Conservation (phyloP, 1,284 basidiomycete species). For the Gymnopus androsaceus region DNA sequence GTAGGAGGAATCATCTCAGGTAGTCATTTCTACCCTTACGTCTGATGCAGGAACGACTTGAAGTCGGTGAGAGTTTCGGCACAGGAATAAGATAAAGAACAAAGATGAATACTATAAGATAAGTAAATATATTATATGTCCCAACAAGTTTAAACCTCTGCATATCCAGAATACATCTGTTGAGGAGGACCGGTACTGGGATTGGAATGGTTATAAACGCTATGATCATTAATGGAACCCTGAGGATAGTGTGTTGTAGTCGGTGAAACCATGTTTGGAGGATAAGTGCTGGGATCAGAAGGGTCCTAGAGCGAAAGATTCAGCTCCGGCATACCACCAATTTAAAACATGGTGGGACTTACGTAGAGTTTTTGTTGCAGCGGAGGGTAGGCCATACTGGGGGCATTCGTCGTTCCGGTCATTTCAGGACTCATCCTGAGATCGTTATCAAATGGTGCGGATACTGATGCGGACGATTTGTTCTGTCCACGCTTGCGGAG, state of each 20-base stretch:
- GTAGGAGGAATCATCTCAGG: not conserved
- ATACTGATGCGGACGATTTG: slow-evolving; percentile 15
- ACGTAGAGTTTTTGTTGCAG: slow-evolving; percentile 36
- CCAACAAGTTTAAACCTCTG: slow-evolving; percentile 2
- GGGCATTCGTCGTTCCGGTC: slow-evolving; percentile 17
- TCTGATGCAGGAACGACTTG: slow-evolving; percentile 19
- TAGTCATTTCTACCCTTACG: not conserved
- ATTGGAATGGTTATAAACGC: not conserved
- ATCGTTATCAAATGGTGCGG: slow-evolving; percentile 10
- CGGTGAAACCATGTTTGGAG: slow-evolving; percentile 21
- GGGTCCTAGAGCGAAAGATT: slow-evolving; percentile 35
- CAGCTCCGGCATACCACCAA: not conserved
- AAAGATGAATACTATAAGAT: not conserved
- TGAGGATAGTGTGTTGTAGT: slow-evolving; percentile 2
- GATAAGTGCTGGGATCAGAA: slow-evolving; percentile 46
- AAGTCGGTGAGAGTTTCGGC: not conserved
- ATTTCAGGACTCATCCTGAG: slow-evolving; percentile 13
- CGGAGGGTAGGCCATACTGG: slow-evolving; percentile 23
- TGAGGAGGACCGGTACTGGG: not conserved
- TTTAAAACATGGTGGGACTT: slow-evolving; percentile 22
- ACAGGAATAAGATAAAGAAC: not conserved
- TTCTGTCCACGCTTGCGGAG: slow-evolving; percentile 31
- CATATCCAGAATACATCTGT: slow-evolving; percentile 6
- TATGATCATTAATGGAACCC: not conserved
- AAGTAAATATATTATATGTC: not conserved